phyloP scores from a whole-genome alignment of 352 stramenopile genomes.

The Thalassiosira pacifica region DNA sequence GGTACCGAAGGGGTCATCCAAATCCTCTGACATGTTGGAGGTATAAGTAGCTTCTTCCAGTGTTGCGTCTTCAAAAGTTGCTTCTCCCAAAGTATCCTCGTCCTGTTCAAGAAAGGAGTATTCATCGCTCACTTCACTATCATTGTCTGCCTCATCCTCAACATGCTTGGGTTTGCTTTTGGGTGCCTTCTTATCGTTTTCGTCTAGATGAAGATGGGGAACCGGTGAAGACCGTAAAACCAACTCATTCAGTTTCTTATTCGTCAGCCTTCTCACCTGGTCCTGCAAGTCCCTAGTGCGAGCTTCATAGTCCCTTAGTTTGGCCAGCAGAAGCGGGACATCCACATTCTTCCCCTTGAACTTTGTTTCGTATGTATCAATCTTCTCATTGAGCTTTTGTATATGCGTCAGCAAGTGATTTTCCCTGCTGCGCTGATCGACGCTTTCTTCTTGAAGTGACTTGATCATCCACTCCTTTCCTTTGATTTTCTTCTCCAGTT shows the following conservation, averaged over 20 bases:
- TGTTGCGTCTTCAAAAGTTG: neutral
- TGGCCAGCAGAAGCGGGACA: constrained; percentile 64
- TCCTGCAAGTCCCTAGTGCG: constrained; percentile 42
- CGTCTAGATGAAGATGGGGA: too few species aligned
- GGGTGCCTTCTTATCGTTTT: too few species aligned
- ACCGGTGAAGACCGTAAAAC: constrained; percentile 21
- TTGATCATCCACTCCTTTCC: constrained; percentile 65
- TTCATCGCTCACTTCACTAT: neutral
- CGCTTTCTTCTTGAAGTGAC: constrained; percentile 57
- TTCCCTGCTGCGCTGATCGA: constrained; percentile 54
- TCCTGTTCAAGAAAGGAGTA: neutral
- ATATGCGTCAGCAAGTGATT: constrained; percentile 36
- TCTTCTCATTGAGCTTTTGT: constrained; percentile 42
- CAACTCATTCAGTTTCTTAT: constrained; percentile 54
- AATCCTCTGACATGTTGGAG: constrained; percentile 18
- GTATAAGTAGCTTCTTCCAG: constrained; percentile 1
- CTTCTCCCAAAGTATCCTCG: too few species aligned
- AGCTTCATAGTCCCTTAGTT: constrained; percentile 52
- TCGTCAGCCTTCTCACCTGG: constrained; percentile 47
- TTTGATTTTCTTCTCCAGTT: constrained; percentile 58
- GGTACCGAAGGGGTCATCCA: constrained; percentile 1
- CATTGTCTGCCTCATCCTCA: neutral
- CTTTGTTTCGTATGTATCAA: constrained; percentile 55
- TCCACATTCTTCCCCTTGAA: constrained; percentile 54
- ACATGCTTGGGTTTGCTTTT: neutral